Percentiles rank a stretch among this genome's conserved stretches.
These are phyloP conservation scores for Sphaceloma murrayae DNA, from an alignment of 2,329 filamentous ascomycete genomes.

Conservation along the genomic window DNA sequence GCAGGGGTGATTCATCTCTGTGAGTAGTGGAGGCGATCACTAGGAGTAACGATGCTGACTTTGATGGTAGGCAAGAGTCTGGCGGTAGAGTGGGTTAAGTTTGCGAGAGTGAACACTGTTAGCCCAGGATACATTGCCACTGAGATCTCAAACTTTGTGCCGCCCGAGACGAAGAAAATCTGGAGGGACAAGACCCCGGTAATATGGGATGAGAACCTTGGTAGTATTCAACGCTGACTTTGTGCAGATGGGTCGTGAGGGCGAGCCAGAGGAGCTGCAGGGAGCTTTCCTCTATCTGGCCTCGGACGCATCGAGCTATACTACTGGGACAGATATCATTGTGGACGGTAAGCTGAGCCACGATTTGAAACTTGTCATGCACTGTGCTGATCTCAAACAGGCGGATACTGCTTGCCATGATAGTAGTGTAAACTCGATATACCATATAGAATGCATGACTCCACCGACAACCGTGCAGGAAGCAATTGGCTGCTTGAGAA, in stretches of 20 bases:
- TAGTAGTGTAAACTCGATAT: no score
- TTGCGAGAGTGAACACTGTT: conserved; percentile 62
- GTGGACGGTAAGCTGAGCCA: conserved; percentile 62
- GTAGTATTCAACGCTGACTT: background rate
- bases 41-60: background rate
- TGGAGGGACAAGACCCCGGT: conserved; percentile 62
- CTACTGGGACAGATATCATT: conserved; percentile 56
- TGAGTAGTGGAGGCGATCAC: conserved; percentile 21
- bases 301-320: conserved; percentile 73
- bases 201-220: background rate
- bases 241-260: conserved; percentile 59
- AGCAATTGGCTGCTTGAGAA: no score
- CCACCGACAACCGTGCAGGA: no score
- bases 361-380: no score
- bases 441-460: no score
- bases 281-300: conserved; percentile 74
- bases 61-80: conserved; percentile 52
- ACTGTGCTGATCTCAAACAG: conserved; percentile 1
- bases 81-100: conserved; percentile 67
- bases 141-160: conserved; percentile 58
- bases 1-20: conserved; percentile 38
- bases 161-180: conserved; percentile 56
- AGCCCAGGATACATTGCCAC: conserved; percentile 66
- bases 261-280: conserved; percentile 64
- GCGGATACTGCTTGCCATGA: conserved; percentile 16